Evolutionary conservation across 441 rosid species (phyloP).

Genomic region (Adansonia gregorii): DNA sequence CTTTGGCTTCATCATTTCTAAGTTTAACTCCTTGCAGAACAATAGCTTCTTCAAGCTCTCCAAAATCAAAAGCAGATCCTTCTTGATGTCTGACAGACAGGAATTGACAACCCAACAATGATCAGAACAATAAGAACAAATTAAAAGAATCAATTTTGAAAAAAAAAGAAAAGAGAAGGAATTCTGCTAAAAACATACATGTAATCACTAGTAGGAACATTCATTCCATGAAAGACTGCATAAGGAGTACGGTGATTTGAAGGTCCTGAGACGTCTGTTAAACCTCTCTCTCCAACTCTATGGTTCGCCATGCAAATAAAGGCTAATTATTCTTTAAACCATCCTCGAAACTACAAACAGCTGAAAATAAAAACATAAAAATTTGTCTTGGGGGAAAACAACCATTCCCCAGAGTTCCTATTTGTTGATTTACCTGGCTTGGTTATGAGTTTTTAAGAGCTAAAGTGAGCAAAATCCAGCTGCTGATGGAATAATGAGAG

Average conservation of each 20-base stretch:
- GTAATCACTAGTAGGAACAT: constrained; percentile 51
- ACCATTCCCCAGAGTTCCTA: neutral
- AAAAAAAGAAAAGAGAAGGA: constrained; percentile 1
- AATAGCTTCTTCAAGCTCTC: constrained; percentile 96
- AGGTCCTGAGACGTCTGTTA: constrained; percentile 62
- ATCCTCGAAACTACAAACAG: constrained; percentile 36
- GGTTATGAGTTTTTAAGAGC: no score
- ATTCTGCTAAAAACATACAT: constrained; percentile 33
- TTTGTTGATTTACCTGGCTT: neutral
- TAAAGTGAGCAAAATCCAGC: no score
- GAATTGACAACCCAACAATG: constrained; percentile 11
- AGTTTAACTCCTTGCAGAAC: constrained; percentile 82
- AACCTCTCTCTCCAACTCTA: constrained; percentile 71
- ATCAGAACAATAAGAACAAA: neutral
- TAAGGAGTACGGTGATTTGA: constrained; percentile 69
- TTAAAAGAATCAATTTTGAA: neutral
- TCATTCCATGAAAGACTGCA: constrained; percentile 73
- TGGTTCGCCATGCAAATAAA: constrained; percentile 72
- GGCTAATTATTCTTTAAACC: constrained; percentile 31
- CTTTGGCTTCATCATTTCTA: constrained; percentile 82
- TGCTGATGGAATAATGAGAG: no score
- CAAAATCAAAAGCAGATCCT: constrained; percentile 87
- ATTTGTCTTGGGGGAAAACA: neutral
- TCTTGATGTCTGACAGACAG: constrained; percentile 63
- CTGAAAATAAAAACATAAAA: constrained; percentile 29